phyloP scores from a whole-genome alignment of 192 early-diverging fungal genomes.

The Fimicolochytrium jonesii region DNA sequence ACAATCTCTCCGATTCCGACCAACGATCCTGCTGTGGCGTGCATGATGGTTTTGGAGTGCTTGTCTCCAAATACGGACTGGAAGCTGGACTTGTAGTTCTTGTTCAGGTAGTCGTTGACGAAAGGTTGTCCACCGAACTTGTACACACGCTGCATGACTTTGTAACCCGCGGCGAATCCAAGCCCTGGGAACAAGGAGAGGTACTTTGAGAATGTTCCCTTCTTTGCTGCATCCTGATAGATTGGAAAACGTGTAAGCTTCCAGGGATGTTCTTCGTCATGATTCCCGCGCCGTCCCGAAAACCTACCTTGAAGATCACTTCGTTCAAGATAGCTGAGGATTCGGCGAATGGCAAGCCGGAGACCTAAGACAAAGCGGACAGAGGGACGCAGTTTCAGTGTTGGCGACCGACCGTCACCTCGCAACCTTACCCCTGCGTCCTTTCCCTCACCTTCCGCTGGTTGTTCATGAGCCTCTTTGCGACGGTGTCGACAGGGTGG shows the following conservation, averaged over 20 bases:
- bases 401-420: too few species aligned
- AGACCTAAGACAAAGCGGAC: neutral
- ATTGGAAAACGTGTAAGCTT: neutral
- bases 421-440: too few species aligned
- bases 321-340: slow-evolving; percentile 68
- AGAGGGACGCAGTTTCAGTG: too few species aligned
- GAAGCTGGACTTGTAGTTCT: slow-evolving; percentile 73
- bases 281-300: too few species aligned
- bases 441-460: slow-evolving; percentile 70
- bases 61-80: slow-evolving; percentile 83
- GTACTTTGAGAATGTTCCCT: slow-evolving; percentile 77
- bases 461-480: slow-evolving; percentile 96
- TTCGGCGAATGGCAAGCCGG: slow-evolving; percentile 60
- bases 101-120: slow-evolving; percentile 88
- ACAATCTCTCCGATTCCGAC: slow-evolving; percentile 97
- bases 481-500: slow-evolving; percentile 98
- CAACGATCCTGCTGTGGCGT: slow-evolving; percentile 88
- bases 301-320: slow-evolving; percentile 80
- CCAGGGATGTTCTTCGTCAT: neutral
- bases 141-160: slow-evolving; percentile 95
- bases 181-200: slow-evolving; percentile 94
- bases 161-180: slow-evolving; percentile 97
- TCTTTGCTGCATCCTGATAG: slow-evolving; percentile 66
- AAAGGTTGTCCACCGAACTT: slow-evolving; percentile 98
- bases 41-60: slow-evolving; percentile 93